phyloP scores from a whole-genome alignment of 768 basidiomycete species.

The Leccinum aurantiacum region DNA sequence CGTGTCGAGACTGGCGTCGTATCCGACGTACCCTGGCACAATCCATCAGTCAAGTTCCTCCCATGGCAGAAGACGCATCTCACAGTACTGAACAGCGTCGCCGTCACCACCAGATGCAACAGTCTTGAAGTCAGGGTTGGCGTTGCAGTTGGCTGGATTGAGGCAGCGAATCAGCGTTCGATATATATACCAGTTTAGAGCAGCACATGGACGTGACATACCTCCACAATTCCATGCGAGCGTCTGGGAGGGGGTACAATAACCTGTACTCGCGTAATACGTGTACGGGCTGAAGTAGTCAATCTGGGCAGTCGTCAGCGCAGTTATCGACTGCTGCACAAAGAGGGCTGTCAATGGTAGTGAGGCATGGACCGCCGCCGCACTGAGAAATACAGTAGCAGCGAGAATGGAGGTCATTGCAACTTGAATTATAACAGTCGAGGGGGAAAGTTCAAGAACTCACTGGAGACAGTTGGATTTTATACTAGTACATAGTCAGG shows the following conservation, averaged over 20 bases:
- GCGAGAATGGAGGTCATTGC: constrained; percentile 21
- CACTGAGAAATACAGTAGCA: constrained; percentile 17
- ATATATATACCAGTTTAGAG: not conserved
- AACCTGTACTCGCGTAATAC: constrained; percentile 50
- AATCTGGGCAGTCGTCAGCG: constrained; percentile 43
- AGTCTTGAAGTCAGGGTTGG: constrained; percentile 47
- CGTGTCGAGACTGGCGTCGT: constrained; percentile 37
- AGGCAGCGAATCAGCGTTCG: not conserved
- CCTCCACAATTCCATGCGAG: constrained; percentile 57
- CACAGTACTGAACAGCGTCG: constrained; percentile 42
- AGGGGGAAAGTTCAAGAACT: constrained; percentile 2
- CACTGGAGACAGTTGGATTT: not conserved
- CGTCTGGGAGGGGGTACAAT: constrained; percentile 45
- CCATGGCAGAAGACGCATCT: not conserved
- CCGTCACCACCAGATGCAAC: constrained; percentile 51
- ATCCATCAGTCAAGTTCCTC: not conserved
- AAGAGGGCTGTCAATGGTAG: constrained; percentile 23
- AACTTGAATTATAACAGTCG: not conserved
- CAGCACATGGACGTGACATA: constrained; percentile 25
- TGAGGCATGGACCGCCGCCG: constrained; percentile 13
- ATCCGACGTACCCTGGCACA: constrained; percentile 55
- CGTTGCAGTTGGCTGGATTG: constrained; percentile 24
- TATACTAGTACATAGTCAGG: not conserved
- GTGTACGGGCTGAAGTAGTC: constrained; percentile 47
- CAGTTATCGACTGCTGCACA: constrained; percentile 39